phyloP scores from a whole-genome alignment of 2,329 filamentous ascomycete species.

The Colletotrichum magnum region DNA sequence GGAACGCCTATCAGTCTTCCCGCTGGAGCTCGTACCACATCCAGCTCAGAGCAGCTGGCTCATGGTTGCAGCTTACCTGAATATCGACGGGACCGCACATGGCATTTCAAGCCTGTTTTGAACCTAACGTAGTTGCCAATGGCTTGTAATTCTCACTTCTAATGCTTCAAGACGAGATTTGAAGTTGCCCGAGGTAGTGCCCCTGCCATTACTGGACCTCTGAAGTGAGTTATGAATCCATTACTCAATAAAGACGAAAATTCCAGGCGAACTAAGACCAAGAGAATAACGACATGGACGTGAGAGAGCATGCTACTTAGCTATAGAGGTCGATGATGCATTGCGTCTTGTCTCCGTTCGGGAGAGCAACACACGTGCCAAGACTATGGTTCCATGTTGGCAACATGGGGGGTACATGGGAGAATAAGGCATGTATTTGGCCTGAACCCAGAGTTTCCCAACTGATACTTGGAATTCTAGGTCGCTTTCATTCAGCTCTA shows the following conservation, averaged over 20 bases:
- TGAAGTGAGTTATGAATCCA: too few species aligned
- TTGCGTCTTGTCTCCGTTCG: neutral
- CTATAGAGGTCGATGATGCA: neutral
- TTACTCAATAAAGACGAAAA: too few species aligned
- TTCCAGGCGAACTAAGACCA: too few species aligned
- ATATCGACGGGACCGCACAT: too few species aligned
- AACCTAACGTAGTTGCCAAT: too few species aligned
- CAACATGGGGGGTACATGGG: slow-evolving; percentile 1
- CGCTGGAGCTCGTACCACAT: neutral
- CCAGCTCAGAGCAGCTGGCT: neutral
- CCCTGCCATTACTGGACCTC: too few species aligned
- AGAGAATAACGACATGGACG: neutral
- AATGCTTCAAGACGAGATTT: too few species aligned
- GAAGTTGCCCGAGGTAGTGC: too few species aligned
- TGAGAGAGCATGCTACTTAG: neutral
- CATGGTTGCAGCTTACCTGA: neutral
- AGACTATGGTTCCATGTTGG: slow-evolving; percentile 14
- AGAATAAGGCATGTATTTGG: neutral
- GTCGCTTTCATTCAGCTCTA: neutral
- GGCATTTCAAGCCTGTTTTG: too few species aligned
- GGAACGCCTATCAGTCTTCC: neutral
- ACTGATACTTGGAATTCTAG: neutral
- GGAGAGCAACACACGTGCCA: slow-evolving; percentile 12
- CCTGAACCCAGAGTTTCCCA: neutral
- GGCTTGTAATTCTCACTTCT: too few species aligned